Evolutionary conservation across 148 eudicot species (phyloP).

Genomic region (Camellia japonica): DNA sequence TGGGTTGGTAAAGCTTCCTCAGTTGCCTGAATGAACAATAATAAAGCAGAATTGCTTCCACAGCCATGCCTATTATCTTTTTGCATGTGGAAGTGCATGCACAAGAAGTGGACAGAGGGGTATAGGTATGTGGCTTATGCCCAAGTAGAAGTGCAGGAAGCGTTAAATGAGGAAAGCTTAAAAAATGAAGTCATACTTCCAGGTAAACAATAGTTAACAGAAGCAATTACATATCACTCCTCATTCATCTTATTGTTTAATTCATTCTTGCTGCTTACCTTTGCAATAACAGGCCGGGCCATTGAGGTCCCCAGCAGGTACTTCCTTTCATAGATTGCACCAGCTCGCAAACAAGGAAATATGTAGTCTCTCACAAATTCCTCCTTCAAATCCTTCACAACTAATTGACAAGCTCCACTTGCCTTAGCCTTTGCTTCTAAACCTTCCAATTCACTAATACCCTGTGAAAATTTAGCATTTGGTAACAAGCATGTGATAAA

Average conservation of each 20-base stretch:
- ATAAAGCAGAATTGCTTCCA: not conserved
- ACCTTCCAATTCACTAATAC: conserved; percentile 79
- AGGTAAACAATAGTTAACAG: not conserved
- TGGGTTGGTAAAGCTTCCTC: not conserved
- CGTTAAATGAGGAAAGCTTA: not conserved
- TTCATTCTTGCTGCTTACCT: conserved; percentile 47
- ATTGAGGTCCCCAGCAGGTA: conserved; percentile 96
- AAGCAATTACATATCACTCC: not conserved
- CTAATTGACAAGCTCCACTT: conserved; percentile 94
- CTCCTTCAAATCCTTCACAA: conserved; percentile 92
- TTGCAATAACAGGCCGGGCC: conserved; percentile 99
- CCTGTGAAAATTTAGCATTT: conserved; percentile 38
- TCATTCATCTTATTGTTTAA: not conserved
- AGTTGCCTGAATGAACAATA: not conserved
- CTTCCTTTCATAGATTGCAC: conserved; percentile 94
- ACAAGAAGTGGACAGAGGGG: not conserved
- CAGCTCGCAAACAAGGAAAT: conserved; percentile 95
- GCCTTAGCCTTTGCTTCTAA: conserved; percentile 95
- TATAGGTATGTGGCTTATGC: no score
- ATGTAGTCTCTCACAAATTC: conserved; percentile 91
- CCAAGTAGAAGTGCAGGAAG: not conserved
- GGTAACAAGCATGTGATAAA: not conserved
- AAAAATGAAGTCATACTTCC: not conserved
- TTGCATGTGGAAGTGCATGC: not conserved
- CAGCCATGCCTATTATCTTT: not conserved